Base-by-base conservation (phyloP, 2,329 filamentous ascomycete genomes). In the Xenoacremonium recifei region DNA sequence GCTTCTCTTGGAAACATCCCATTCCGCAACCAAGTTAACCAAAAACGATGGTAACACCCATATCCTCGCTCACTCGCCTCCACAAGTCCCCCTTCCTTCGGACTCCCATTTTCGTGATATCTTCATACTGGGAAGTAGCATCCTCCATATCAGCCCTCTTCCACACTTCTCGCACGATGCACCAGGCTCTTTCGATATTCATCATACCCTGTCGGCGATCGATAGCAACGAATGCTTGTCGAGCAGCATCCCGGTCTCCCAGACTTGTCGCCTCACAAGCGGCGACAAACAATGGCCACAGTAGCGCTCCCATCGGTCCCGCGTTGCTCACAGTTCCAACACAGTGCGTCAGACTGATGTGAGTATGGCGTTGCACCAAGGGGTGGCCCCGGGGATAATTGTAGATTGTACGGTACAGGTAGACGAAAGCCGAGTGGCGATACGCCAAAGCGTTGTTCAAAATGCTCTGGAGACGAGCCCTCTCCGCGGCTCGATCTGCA, bases 261-360 rank as follows among this genome's bases (percentile, higher is more conserved):
- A 59, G 51, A 13, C 58, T 67, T 7, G 68, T 63, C 1, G 80
- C 80, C 58, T 85, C 81, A 54, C 80, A 83, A 2, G 78, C 73
- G 2, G 79, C 76, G 9, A 81, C 79, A 51, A 85, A 85, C 3
- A 84, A 64, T 1, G 81, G 81, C 79, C 80, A 84, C 3, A 85
- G 68, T 25, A 85, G 64, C 3, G 81, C 81, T 2, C 77, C 73
- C 76, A 84, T 82, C 1, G 81, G 81, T 1, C 81, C 80, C 33
- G 66, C 66, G 44, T 76, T 74, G 17, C 63, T 66, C 20, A 80
- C 78, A 0, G 78, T 80, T 21, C 70, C 71, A 5, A 73, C 67
- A 53, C 79, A 83, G 47, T 81, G 76, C 12, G 61, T 58, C 5
- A 82, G 66, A 5, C 76, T 70, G 3, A 68, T 55, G 45, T 71